Conservation (phyloP, 1,284 basidiomycete genomes). For the Ganoderma resinaceum region DNA sequence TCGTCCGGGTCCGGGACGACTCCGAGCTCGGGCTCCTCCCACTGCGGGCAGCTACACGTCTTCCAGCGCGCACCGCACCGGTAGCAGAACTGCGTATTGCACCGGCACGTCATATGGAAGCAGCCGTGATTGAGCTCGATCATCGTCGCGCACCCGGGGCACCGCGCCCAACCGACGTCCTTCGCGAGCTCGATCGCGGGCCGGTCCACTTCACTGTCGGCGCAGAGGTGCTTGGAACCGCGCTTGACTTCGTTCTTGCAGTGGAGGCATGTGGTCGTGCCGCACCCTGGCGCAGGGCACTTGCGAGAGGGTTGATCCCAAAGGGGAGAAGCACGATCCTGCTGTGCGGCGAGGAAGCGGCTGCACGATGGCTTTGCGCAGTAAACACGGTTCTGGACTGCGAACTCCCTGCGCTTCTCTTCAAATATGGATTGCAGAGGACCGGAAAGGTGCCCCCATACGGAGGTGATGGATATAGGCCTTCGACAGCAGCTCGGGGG, state of each 20-base stretch:
- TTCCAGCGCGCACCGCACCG: slow-evolving; percentile 59
- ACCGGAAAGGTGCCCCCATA: slow-evolving; percentile 35
- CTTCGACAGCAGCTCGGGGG: slow-evolving; percentile 50
- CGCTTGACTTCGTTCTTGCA: slow-evolving; percentile 30
- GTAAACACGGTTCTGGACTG: slow-evolving; percentile 44
- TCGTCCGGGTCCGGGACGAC: slow-evolving; percentile 27
- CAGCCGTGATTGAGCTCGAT: slow-evolving; percentile 45
- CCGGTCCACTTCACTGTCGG: slow-evolving; percentile 23
- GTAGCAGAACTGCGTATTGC: slow-evolving; percentile 47
- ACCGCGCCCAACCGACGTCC: slow-evolving; percentile 49
- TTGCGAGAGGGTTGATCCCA: slow-evolving; percentile 3
- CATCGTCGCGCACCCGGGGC: slow-evolving; percentile 48
- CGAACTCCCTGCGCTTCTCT: slow-evolving; percentile 39
- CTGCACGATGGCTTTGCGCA: slow-evolving; percentile 44
- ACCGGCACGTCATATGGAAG: slow-evolving; percentile 47
- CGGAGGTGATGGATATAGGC: slow-evolving; percentile 38
- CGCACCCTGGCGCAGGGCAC: slow-evolving; percentile 30
- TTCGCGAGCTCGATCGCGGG: slow-evolving; percentile 43
- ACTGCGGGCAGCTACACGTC: slow-evolving; percentile 56
- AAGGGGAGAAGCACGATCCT: slow-evolving; percentile 3
- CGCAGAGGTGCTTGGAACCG: slow-evolving; percentile 27
- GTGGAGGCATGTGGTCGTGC: slow-evolving; percentile 35
- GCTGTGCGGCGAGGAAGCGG: slow-evolving; percentile 43
- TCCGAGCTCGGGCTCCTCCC: slow-evolving; percentile 49
- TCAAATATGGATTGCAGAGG: slow-evolving; percentile 32